Evolutionary conservation across 805 yeast species (phyloP).

Genomic region (Schizosaccharomyces lindneri): DNA sequence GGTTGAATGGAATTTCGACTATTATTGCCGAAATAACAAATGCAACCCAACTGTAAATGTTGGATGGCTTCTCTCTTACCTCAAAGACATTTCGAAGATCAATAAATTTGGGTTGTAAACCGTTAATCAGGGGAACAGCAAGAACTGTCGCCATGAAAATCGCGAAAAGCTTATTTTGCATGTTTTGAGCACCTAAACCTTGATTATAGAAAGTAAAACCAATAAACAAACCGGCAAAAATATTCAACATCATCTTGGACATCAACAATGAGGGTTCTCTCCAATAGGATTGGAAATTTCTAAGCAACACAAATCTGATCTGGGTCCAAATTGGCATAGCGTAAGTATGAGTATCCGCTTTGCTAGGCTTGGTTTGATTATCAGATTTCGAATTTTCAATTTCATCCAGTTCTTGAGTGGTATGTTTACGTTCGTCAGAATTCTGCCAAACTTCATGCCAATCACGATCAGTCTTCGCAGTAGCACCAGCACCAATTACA

Average conservation of each 20-base stretch:
- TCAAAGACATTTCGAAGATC: conserved; percentile 38
- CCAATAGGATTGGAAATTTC: conserved; percentile 26
- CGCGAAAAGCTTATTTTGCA: conserved; percentile 35
- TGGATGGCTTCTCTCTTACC: conserved; percentile 44
- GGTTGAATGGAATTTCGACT: conserved; percentile 37
- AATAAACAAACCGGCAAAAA: conserved; percentile 32
- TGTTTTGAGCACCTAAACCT: conserved; percentile 25
- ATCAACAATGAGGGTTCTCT: conserved; percentile 38
- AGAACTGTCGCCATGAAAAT: conserved; percentile 33
- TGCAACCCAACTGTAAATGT: conserved; percentile 48
- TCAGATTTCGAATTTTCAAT: conserved; percentile 8
- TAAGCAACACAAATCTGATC: conserved; percentile 17
- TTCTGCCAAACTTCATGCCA: conserved; percentile 40
- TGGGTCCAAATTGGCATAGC: conserved; percentile 27
- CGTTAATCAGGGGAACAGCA: conserved; percentile 35
- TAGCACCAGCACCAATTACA: conserved; percentile 62
- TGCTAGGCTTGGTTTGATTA: not conserved
- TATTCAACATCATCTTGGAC: conserved; percentile 29
- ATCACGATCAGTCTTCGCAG: conserved; percentile 31
- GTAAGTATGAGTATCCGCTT: conserved; percentile 8
- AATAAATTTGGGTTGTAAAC: conserved; percentile 35
- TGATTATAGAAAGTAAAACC: conserved; percentile 51
- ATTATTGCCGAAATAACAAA: conserved; percentile 28
- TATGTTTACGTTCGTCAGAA: conserved; percentile 19
- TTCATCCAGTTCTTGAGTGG: conserved; percentile 14